Percentiles rank a stretch among this genome's conserved stretches.
These are phyloP conservation scores for Fusarium stilboides DNA, from an alignment of 2,329 filamentous ascomycete species.

Conservation along the genomic window DNA sequence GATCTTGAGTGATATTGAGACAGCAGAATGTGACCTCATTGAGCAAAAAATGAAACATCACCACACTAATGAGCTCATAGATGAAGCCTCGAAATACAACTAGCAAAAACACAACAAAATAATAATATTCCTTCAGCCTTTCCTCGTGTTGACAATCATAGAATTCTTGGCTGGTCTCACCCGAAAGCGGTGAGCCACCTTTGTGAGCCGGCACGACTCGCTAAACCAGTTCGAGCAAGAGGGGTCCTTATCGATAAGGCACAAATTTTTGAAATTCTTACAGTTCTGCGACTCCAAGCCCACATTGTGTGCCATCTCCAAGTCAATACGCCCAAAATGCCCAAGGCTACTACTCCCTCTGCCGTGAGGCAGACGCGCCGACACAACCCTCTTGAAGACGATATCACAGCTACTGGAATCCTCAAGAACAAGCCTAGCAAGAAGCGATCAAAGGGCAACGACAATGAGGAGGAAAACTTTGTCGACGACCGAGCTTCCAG, in stretches of 20 bases:
- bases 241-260: constrained; percentile 60
- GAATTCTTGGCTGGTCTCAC: background rate
- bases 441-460: constrained; percentile 74
- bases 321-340: constrained; percentile 71
- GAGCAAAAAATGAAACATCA: too few species aligned
- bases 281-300: constrained; percentile 44
- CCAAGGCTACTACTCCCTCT: constrained; percentile 78
- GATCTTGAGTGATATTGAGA: too few species aligned
- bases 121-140: background rate
- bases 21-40: too few species aligned
- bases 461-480: constrained; percentile 76
- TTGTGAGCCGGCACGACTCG: constrained; percentile 16
- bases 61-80: background rate
- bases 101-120: too few species aligned
- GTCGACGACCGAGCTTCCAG: constrained; percentile 90
- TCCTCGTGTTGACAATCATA: background rate
- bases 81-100: background rate
- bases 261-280: constrained; percentile 56
- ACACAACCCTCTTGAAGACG: constrained; percentile 93
- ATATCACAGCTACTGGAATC: constrained; percentile 79
- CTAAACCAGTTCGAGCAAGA: constrained; percentile 53
- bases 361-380: constrained; percentile 74
- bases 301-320: constrained; percentile 46
- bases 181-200: constrained; percentile 53
- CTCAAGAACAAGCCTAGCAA: constrained; percentile 83